Evolutionary conservation across 1,284 basidiomycete species (phyloP), one percentile per base, ranked within the genome.

Genomic region (Cryptococcus wingfieldii): DNA sequence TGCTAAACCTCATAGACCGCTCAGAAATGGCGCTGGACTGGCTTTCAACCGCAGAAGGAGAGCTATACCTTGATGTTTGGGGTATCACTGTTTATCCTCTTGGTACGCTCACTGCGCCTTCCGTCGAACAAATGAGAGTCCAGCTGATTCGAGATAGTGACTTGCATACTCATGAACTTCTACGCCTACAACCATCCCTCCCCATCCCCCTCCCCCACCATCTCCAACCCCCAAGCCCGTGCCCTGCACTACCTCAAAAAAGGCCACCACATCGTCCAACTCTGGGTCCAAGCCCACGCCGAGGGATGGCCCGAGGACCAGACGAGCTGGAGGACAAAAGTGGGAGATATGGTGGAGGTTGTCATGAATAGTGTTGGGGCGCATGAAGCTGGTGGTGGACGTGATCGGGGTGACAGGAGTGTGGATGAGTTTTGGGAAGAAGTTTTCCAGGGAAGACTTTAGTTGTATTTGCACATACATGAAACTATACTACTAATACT

Each of bases 31-130:
- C 56, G 6, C 38, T 58, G 6, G 47, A 58, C 12, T 64, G 77
- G 76, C 12, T 74, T 66, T 54, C 74, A 66, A 53, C 58, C 4
- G 46, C 57, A 0, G 48, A 54, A 13, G 63, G 63, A 13, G 19
- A 46, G 14, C 59, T 59, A n/a, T 59, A 58, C 28, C 41, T 62
- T 10, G 61, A 62, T 42, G 49, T 57, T 13, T 64, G 60, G 63
- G 52, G 58, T 0, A 56, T 47, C 14, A 55, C 48, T 5, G 39
- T 53, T 13, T 64, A 64, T 43, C 49, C 63, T 37, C 47, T 53
- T 23, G 47, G 61, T 59, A 46, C 48, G 58, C 47, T 25, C n/a
- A 10, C 6, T 28, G 7, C n/a, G 8, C 9, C n/a, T 37, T 2
- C 28, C 14, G 4, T 6, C 27, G 16, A 37, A 42, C 8, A n/a